phyloP scores from a whole-genome alignment of 495 filamentous ascomycete genomes.

The Pyrenula aspistea region DNA sequence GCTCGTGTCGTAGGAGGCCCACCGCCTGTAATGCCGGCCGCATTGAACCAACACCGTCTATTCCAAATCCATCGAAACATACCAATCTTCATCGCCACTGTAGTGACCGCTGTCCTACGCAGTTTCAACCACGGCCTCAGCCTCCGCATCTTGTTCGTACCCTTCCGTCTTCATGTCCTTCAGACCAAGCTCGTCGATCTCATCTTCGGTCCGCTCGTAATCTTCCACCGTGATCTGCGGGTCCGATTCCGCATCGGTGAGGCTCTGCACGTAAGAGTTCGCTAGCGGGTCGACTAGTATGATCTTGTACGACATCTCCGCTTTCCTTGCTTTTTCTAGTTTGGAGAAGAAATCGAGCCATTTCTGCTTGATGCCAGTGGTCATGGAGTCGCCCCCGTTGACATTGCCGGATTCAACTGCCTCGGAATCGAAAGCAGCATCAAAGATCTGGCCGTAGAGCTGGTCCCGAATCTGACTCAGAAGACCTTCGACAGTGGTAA shows the following conservation, averaged over 20 bases:
- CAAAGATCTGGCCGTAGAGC: slow-evolving; percentile 73
- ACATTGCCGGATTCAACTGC: slow-evolving; percentile 10
- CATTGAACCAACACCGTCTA: background rate
- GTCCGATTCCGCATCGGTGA: slow-evolving; percentile 60
- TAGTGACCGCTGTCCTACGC: background rate
- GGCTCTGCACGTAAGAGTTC: slow-evolving; percentile 84
- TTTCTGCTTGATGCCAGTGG: slow-evolving; percentile 41
- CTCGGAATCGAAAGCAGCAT: slow-evolving; percentile 41
- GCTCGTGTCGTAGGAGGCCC: no score
- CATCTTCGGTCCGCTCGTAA: slow-evolving; percentile 76
- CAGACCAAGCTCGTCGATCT: slow-evolving; percentile 84
- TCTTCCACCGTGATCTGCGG: slow-evolving; percentile 72
- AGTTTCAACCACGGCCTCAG: background rate
- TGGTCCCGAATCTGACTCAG: slow-evolving; percentile 90
- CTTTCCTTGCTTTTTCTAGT: slow-evolving; percentile 66
- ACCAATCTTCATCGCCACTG: background rate
- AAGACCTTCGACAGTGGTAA: slow-evolving; percentile 92
- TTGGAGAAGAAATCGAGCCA: slow-evolving; percentile 74
- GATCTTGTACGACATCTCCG: slow-evolving; percentile 73
- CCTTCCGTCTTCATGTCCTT: slow-evolving; percentile 85
- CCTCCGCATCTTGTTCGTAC: slow-evolving; percentile 48
- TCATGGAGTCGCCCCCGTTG: slow-evolving; percentile 64
- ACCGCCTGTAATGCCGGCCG: background rate
- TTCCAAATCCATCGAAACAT: background rate
- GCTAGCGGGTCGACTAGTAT: slow-evolving; percentile 81